Percentiles rank a stretch among this genome's conserved stretches.
phyloP scores from a whole-genome alignment of 2,329 filamentous ascomycete genomes.

The Beauveria medogensis region DNA sequence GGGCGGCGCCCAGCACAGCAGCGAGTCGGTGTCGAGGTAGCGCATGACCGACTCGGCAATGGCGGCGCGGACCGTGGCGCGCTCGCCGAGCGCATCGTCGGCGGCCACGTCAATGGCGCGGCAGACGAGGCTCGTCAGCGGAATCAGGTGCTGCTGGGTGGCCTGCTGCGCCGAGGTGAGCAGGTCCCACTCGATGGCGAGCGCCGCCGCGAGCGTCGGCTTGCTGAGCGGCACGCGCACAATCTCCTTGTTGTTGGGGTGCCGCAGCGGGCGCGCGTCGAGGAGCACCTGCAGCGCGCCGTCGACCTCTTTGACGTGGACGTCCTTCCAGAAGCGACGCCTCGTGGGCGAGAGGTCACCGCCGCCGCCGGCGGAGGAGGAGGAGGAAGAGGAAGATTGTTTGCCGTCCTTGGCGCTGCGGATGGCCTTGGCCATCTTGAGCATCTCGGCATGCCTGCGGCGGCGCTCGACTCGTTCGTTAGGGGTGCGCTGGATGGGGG shows the following conservation, averaged over 20 bases:
- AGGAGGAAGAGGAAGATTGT: neutral
- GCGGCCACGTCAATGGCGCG: slow-evolving; percentile 73
- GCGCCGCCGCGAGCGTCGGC: slow-evolving; percentile 70
- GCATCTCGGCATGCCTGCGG: slow-evolving; percentile 45
- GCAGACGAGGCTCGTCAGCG: slow-evolving; percentile 76
- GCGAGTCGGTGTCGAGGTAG: slow-evolving; percentile 85
- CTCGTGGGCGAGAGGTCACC: slow-evolving; percentile 31
- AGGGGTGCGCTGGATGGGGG: slow-evolving; percentile 25
- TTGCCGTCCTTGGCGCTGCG: slow-evolving; percentile 28
- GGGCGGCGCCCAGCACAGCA: slow-evolving; percentile 76
- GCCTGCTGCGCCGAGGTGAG: slow-evolving; percentile 77
- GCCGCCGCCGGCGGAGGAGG: neutral
- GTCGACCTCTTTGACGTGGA: slow-evolving; percentile 58
- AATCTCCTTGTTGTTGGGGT: slow-evolving; percentile 61
- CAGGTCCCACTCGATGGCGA: slow-evolving; percentile 90
- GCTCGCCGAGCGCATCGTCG: slow-evolving; percentile 44
- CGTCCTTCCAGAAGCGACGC: slow-evolving; percentile 85
- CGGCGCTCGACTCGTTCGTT: slow-evolving; percentile 42
- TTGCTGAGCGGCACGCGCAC: slow-evolving; percentile 68
- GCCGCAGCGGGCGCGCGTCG: slow-evolving; percentile 71
- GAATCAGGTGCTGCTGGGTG: slow-evolving; percentile 78
- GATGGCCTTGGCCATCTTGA: slow-evolving; percentile 43
- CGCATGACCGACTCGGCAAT: slow-evolving; percentile 66
- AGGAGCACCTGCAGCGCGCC: slow-evolving; percentile 59
- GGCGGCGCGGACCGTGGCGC: slow-evolving; percentile 49